Evolutionary conservation across 2,329 filamentous ascomycete species (phyloP), one percentile per base, ranked within the genome.

Genomic region (Cladosporium austrohemisphaericum): DNA sequence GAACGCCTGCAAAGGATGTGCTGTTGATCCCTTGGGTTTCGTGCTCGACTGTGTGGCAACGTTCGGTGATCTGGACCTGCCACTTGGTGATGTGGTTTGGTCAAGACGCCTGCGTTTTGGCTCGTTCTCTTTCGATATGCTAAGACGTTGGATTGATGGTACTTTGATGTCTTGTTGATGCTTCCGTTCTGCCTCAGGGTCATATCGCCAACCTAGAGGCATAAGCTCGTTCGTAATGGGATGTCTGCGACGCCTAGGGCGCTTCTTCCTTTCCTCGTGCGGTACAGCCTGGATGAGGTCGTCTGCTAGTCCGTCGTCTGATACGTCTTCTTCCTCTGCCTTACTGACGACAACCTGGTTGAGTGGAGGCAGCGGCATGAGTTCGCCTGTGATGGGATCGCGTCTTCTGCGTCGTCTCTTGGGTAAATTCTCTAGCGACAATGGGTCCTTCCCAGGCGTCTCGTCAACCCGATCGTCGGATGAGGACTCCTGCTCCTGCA

Each of bases 211-310:
- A 16, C 60, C 61, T n/a, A 62, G 41, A 19, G 62, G 62, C 63
- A 65, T 65, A 2, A 65, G 52, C 44, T 62, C 61, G 5, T 55
- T 52, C 2, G 63, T 65, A 11, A 57, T 11, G 3, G 62, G 63
- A 55, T 65, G 62, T 18, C 62, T 41, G 49, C 55, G 55, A 2
- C 63, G 58, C 43, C 63, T 51, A 6, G 41, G 55, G 11, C 60
- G 54, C 43, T 63, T 64, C 18, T 55, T 26, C 19, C 41, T 49
- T 13, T 49, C 45, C 9, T n/a, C n/a, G n/a, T n/a, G n/a, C n/a
- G n/a, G n/a, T n/a, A n/a, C n/a, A n/a, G n/a, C n/a, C n/a, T n/a
- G n/a, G n/a, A n/a, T n/a, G n/a, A n/a, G n/a, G n/a, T n/a, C 29
- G 13, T 32, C 13, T 32, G 29, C 13, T 32, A 11, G 29, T 32